Conservation (phyloP, 441 rosid genomes). For the Euphorbia corollata region DNA sequence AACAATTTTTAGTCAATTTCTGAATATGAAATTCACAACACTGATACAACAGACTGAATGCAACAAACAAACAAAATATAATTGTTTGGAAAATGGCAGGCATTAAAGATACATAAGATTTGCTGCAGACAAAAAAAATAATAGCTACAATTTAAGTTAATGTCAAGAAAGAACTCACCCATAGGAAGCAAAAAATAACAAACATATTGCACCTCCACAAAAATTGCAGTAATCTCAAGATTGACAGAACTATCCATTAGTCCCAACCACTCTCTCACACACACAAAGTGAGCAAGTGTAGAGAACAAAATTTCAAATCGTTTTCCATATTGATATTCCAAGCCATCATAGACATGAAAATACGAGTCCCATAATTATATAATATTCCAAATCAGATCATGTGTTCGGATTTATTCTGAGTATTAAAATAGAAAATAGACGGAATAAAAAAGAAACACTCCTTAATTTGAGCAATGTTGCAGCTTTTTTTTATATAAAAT, state of each 20-base stretch:
- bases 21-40: not conserved
- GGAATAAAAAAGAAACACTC: too few relatives aligned
- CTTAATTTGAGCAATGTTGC: too few relatives aligned
- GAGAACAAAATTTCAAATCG: not conserved
- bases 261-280: not conserved
- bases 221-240: not conserved
- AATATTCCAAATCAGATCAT: not conserved
- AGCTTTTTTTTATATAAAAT: not conserved
- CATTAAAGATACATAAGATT: not conserved
- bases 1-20: not conserved
- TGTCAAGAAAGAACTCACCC: not conserved
- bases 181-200: not conserved
- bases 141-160: not conserved
- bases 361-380: not conserved
- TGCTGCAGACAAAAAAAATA: not conserved
- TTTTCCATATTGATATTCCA: not conserved
- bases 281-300: not conserved
- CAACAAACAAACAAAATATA: not conserved
- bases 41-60: not conserved
- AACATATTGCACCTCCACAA: not conserved
- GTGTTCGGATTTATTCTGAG: not conserved
- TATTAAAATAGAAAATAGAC: not conserved
- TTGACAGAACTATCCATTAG: not conserved
- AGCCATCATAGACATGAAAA: not conserved
- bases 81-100: not conserved